phyloP scores from a whole-genome alignment of 345 rosid species.

The Erodium maritimum region DNA sequence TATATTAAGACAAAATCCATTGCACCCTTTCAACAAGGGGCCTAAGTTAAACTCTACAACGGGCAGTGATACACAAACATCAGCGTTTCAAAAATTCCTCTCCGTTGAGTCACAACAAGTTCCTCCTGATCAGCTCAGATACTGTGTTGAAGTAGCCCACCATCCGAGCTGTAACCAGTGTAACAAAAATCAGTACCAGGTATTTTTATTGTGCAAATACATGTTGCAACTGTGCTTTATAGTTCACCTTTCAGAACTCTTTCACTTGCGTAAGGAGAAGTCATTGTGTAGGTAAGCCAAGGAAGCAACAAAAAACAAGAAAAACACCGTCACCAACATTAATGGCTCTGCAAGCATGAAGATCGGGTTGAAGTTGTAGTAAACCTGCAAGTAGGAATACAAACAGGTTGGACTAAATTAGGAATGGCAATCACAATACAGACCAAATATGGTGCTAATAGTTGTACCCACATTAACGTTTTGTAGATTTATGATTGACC shows the following conservation, averaged over 20 bases:
- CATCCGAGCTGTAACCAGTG: background rate
- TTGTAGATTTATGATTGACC: too few relatives aligned
- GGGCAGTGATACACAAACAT: background rate
- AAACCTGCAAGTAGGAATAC: constrained; percentile 39
- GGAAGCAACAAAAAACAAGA: constrained; percentile 64
- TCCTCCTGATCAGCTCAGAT: constrained; percentile 5
- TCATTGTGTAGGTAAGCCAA: constrained; percentile 74
- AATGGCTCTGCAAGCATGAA: constrained; percentile 98
- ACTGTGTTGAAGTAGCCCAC: constrained; percentile 7
- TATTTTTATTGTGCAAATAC: background rate
- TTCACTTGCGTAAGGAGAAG: constrained; percentile 55
- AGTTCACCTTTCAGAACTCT: background rate
- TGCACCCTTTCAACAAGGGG: too few relatives aligned
- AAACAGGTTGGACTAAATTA: background rate
- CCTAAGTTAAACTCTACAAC: background rate
- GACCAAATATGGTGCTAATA: background rate
- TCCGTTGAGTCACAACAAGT: background rate
- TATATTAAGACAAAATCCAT: constrained; percentile 2
- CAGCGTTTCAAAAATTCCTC: constrained; percentile 7
- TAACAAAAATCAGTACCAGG: background rate
- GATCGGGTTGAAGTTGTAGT: constrained; percentile 80
- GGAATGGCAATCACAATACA: background rate
- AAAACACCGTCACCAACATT: constrained; percentile 66
- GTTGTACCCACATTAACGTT: too few relatives aligned
- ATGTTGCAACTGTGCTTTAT: constrained; percentile 1